Conservation (phyloP, 2,329 filamentous ascomycete species). For the Trichophyton mentagrophytes region DNA sequence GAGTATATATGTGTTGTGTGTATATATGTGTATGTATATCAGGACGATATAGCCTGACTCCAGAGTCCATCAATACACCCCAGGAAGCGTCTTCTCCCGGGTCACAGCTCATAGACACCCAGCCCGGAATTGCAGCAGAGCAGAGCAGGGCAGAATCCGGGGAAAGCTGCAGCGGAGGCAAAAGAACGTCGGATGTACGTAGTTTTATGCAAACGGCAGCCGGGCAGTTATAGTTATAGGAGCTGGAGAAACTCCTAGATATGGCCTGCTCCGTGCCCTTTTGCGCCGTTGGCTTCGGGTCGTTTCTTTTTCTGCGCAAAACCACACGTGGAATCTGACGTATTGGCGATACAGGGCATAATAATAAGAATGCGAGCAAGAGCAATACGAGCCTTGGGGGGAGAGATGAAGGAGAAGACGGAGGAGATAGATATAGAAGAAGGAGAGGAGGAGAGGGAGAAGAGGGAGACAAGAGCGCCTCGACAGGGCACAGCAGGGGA, state of each 20-base stretch:
- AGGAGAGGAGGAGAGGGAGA: background rate
- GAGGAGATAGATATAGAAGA: background rate
- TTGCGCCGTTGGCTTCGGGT: background rate
- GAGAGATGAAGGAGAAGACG: background rate
- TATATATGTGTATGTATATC: too few relatives aligned
- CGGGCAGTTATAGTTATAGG: too few relatives aligned
- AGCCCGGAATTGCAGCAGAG: background rate
- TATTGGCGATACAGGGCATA: background rate
- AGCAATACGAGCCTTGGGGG: background rate
- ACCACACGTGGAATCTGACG: slow-evolving; percentile 2
- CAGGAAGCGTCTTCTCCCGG: background rate
- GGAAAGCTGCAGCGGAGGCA: background rate
- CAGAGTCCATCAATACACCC: background rate
- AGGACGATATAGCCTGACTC: background rate
- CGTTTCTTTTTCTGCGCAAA: background rate
- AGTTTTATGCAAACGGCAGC: too few relatives aligned
- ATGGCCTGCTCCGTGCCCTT: background rate
- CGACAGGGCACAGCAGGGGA: background rate
- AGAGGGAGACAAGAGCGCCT: background rate
- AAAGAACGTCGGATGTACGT: too few relatives aligned
- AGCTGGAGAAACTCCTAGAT: background rate
- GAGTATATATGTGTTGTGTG: too few relatives aligned
- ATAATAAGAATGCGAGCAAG: background rate
- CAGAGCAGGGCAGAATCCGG: background rate
- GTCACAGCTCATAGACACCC: background rate